Base-by-base conservation (phyloP, 306 rosid species). In the Citrullus colocynthis region DNA sequence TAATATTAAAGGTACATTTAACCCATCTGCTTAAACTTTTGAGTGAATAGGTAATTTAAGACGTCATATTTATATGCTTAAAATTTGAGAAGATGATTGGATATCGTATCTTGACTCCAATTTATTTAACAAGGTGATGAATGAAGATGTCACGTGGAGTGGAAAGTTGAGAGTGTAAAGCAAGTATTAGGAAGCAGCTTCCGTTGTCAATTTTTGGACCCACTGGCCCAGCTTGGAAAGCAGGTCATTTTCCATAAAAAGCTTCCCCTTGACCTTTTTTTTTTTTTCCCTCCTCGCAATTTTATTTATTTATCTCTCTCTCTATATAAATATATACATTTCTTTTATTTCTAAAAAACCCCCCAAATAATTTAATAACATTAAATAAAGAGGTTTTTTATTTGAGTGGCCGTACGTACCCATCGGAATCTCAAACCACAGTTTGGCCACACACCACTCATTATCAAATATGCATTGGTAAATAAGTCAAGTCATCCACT, bases 161-260 rank as follows among this genome's bases (percentile, higher is more conserved):
- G 30, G 16, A 66, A 39, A 37, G 72, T 65, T 0, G 72, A 37
- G 9, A 65, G 49, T 65, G 49, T 37, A 65, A 65, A 37, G 49
- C 14, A 9, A 15, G 20, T 36, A 34, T 24, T 17, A 65, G 32
- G 15, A 67, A 67, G 54, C 58, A 70, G 76, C 14, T 70, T 70
- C 58, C 20, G 58, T 24, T 70, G 76, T 70, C 76, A 69, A 69
- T 9, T 69, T 41, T 4, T 21, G 1, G 17, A 17, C 9, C n/a
- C 58, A 44, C 57, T 45, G 76, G 39, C 76, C 76, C 76, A 71
- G 41, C 36, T 67, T 42, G 76, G 73, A 66, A 66, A 71, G 14
- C 21, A 48, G 0, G 76, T 71, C 76, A 48, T 48, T 71, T 71
- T 71, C 76, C 76, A 24, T 24, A 71, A 71, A 71, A 71, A 48